phyloP scores from a whole-genome alignment of 2,329 filamentous ascomycete genomes.

The Thielaviopsis cerberus region DNA sequence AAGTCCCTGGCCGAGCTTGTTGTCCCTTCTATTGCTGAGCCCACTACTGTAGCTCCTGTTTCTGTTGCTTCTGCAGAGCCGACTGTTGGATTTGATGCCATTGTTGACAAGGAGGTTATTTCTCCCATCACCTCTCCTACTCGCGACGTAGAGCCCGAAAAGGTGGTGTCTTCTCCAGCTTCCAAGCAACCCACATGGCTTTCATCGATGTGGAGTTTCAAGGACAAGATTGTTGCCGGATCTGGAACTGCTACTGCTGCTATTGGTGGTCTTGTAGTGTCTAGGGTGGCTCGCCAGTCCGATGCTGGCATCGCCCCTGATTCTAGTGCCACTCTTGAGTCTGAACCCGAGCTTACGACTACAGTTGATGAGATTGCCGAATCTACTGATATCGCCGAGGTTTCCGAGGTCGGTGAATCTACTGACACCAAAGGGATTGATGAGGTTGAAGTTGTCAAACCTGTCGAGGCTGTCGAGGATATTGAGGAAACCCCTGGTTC shows the following conservation, averaged over 20 bases:
- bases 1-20: neutral
- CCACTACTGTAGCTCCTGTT: neutral
- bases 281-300: neutral
- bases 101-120: neutral
- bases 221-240: neutral
- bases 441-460: too few relatives aligned
- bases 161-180: neutral
- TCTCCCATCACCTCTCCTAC: slow-evolving; percentile 1
- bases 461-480: neutral
- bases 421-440: too few relatives aligned
- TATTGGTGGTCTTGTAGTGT: neutral
- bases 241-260: neutral
- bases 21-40: neutral
- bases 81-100: too few relatives aligned
- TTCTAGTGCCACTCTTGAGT: neutral
- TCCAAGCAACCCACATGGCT: neutral
- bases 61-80: too few relatives aligned
- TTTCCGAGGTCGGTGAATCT: too few relatives aligned
- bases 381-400: neutral
- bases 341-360: neutral
- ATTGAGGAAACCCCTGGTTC: neutral
- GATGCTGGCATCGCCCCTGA: neutral
- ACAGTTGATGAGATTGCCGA: neutral
- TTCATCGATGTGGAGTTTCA: slow-evolving; percentile 1
- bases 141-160: neutral